phyloP scores from a whole-genome alignment of 768 basidiomycete genomes.

The Termitomyces sp. region DNA sequence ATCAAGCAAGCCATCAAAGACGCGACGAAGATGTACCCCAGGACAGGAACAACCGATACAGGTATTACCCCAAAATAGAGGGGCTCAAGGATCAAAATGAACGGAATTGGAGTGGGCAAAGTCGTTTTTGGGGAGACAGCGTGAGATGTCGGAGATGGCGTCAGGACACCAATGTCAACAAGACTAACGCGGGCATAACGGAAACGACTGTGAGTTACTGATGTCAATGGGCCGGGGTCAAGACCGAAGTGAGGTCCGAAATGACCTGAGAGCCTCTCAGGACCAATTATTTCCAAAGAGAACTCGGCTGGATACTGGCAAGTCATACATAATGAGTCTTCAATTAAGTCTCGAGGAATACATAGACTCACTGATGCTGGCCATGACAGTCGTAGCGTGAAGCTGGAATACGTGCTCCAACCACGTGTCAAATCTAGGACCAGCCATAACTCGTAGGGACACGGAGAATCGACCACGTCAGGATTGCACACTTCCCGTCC shows the following conservation, averaged over 20 bases:
- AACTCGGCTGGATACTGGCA: slow-evolving; percentile 45
- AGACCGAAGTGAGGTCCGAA: slow-evolving; percentile 7
- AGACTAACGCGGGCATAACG: slow-evolving; percentile 58
- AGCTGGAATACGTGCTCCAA: slow-evolving; percentile 40
- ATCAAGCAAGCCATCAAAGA: slow-evolving; percentile 19
- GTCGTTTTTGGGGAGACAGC: slow-evolving; percentile 12
- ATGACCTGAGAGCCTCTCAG: slow-evolving; percentile 22
- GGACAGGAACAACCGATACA: slow-evolving; percentile 40
- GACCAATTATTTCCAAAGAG: slow-evolving; percentile 33
- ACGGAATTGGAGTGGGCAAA: slow-evolving; percentile 35
- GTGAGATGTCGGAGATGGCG: slow-evolving; percentile 25
- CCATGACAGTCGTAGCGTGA: slow-evolving; percentile 54
- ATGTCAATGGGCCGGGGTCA: not conserved
- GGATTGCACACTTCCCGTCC: slow-evolving; percentile 33
- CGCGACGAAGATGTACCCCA: slow-evolving; percentile 26
- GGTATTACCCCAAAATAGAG: slow-evolving; percentile 58
- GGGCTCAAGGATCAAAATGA: slow-evolving; percentile 57
- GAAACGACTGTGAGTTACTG: slow-evolving; percentile 27
- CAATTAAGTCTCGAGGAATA: not conserved
- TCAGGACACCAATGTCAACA: slow-evolving; percentile 49
- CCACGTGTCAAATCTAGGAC: slow-evolving; percentile 38
- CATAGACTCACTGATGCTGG: slow-evolving; percentile 45
- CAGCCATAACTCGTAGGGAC: slow-evolving; percentile 47
- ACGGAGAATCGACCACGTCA: slow-evolving; percentile 15
- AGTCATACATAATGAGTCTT: not conserved